These are phyloP conservation scores for Mycena vulgaris DNA, from an alignment of 768 basidiomycete genomes.

Conservation along the genomic window DNA sequence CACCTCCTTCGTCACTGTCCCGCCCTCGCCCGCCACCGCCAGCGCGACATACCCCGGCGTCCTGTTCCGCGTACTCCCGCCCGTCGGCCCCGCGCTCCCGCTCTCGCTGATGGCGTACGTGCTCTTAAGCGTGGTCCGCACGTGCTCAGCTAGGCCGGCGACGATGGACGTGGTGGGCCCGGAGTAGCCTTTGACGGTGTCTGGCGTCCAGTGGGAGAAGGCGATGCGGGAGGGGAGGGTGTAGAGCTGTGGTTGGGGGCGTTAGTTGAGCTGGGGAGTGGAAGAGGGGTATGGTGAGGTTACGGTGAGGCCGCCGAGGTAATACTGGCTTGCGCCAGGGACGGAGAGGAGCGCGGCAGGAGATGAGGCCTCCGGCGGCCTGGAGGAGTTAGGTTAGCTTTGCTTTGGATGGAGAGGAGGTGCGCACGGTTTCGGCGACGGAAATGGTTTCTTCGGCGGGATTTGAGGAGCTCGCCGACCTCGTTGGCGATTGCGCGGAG, in stretches of 20 bases:
- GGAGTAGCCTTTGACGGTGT: constrained; percentile 24
- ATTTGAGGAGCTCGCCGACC: constrained; percentile 26
- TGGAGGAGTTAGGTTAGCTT: constrained; percentile 19
- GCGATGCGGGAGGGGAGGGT: constrained; percentile 18
- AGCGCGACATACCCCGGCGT: constrained; percentile 25
- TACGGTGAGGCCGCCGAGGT: constrained; percentile 21
- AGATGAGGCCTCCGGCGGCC: constrained; percentile 19
- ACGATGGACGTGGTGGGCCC: constrained; percentile 21
- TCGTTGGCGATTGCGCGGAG: constrained; percentile 25
- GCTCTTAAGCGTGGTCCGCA: constrained; percentile 16
- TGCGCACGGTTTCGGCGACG: constrained; percentile 21
- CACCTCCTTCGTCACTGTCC: constrained; percentile 23
- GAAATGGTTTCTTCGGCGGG: constrained; percentile 23
- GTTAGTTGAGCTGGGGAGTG: constrained; percentile 13
- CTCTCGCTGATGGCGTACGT: constrained; percentile 18
- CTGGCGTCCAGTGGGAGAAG: constrained; percentile 20
- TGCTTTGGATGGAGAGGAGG: constrained; percentile 18
- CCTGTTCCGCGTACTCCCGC: constrained; percentile 19
- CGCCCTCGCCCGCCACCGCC: constrained; percentile 20
- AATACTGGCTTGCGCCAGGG: constrained; percentile 21
- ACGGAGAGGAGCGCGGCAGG: constrained; percentile 21
- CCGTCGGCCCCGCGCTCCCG: constrained; percentile 23
- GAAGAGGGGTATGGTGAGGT: constrained; percentile 17
- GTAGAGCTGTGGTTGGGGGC: constrained; percentile 18
- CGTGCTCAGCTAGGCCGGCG: constrained; percentile 21